Evolutionary conservation across 768 basidiomycete species (phyloP).

Genomic region (Porpolomopsis calyptriformis): DNA sequence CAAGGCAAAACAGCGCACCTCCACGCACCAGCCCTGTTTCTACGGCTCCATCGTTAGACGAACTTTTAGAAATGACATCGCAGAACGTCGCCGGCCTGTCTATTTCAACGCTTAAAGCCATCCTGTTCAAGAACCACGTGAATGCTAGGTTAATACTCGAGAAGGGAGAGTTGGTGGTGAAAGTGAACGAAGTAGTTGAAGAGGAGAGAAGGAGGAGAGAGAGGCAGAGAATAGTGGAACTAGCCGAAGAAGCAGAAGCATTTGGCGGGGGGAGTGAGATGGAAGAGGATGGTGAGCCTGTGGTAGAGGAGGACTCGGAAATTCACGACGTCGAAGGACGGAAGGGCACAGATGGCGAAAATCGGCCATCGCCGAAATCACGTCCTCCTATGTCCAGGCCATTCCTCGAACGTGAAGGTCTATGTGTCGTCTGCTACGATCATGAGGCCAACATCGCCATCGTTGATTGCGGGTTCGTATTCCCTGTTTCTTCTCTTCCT

Average conservation of each 20-base stretch:
- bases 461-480: conserved; percentile 83
- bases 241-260: conserved; percentile 19
- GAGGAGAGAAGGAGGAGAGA: conserved; percentile 50
- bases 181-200: conserved; percentile 53
- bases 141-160: conserved; percentile 71
- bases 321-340: conserved; percentile 5
- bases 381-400: conserved; percentile 30
- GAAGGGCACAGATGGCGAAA: conserved; percentile 13
- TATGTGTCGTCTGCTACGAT: conserved; percentile 91
- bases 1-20: conserved; percentile 19
- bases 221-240: conserved; percentile 28
- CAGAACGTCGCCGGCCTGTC: conserved; percentile 51
- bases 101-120: conserved; percentile 62
- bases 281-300: too few species aligned
- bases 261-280: conserved; percentile 18
- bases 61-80: conserved; percentile 51
- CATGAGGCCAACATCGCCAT: conserved; percentile 90
- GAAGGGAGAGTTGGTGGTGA: conserved; percentile 72
- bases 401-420: conserved; percentile 53
- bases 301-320: conserved; percentile 8
- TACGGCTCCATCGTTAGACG: conserved; percentile 52
- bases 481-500: conserved; percentile 2
- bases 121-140: conserved; percentile 77
- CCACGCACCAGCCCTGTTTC: conserved; percentile 32
- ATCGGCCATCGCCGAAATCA: conserved; percentile 25